Base-by-base conservation (phyloP, 306 rosid species). In the Alnus rubra region DNA sequence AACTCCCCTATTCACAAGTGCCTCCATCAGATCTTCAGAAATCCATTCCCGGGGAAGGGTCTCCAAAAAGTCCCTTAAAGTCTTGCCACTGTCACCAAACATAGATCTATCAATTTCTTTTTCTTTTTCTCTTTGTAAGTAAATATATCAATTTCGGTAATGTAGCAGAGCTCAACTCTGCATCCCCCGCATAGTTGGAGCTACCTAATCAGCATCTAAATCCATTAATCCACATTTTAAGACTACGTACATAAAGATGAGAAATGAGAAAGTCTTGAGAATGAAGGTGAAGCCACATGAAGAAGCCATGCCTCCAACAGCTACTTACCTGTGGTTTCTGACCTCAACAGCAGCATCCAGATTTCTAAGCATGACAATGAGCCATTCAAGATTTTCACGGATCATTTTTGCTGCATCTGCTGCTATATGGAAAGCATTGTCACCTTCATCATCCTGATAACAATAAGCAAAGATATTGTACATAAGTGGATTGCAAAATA, bases 371-470 rank as follows among this genome's bases (percentile, higher is more conserved):
- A 95, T 93, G 64, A 85, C 84, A 87, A 95, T 87, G 75, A 95
- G 98, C 98, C 99, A 95, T 54, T 87, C 94, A 81, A 95, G 91
- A 89, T 95, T 95, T 87, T 95, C 99, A 73, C 98, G 97, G 68
- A 93, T 90, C 99, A 93, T 95, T 88, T 83, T 95, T 60, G 97
- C 92, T 51, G 99, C 91, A 76, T 95, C 98, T 47, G 97, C 98
- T 64, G 97, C 98, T 83, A 95, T 93, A 82, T 95, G 99, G 80
- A 95, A 91, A 80, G 99, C 96, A 82, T 89, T 95, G 72, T 95
- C 96, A 70, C 98, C 99, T 82, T 95, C 99, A 63, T 93, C 99
- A 82, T 93, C 96, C 99, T 95, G 88, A 76, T 60, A 83, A 53
- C 60, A 62, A 79, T 54, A 54, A 69, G 64, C 78, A 84, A 37